Evolutionary conservation across 176 grass and related monocot genomes (phyloP), one percentile per base, ranked within the genome.

Genomic region (Elymus sibiricus): DNA sequence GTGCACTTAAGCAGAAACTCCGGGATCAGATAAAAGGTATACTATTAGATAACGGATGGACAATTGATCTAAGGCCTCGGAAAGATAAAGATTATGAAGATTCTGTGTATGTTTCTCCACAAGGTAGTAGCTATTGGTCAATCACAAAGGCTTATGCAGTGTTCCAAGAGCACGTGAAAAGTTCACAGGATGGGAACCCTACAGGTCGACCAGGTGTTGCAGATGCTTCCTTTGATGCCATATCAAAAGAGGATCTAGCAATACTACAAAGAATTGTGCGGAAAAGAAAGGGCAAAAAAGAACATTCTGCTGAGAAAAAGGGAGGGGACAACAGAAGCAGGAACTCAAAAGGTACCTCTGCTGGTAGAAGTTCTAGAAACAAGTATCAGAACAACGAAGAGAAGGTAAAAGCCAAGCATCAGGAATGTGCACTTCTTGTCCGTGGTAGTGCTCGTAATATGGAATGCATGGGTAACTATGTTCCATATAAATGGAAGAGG

Each of bases 131-230:
- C 86, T 98, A 98, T 81, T 98, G 92, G 94, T 98, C 97, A 74
- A 98, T 98, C 47, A 95, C 97, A 72, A 98, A 95, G 64, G 97
- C 97, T 89, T 98, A 98, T 88, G 86, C 68, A 51, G 94, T 90
- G 65, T 98, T 85, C 90, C 90, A 98, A 87, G 90, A 95, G 24
- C 76, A 89, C 46, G 79, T 76, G 29, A 86, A 84, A 81, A 89
- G 64, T 82, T 19, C 42, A 87, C 40, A 67, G 17, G 81, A 90
- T 79, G 86, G 46, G 11, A 74, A 87, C n/a, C 10, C 68, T 76
- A 83, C 39, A 49, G 78, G 29, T 44, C 8, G 9, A n/a, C 53
- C 77, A 40, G 79, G 38, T 69, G 79, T 39, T 44, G 17, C 78
- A 82, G 76, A 82, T 86, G 53, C 32, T 9, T 28, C 47, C 21